These are phyloP conservation scores for Ichthyophthirius multifiliis DNA, from an alignment of 169 alveolate species.

Conservation along the genomic window DNA sequence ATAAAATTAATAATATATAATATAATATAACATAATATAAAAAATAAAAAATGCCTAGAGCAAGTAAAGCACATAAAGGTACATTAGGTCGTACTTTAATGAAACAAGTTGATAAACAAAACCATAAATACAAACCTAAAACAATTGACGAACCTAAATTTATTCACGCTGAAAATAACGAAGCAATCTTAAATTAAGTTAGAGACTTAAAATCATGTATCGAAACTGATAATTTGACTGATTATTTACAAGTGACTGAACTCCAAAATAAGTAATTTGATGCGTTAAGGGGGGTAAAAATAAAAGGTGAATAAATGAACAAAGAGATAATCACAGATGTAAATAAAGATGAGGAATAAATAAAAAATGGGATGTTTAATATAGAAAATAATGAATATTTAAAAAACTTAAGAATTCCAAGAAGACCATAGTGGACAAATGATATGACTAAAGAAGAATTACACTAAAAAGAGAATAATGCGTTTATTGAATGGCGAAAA, in stretches of 20 bases:
- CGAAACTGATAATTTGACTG: slow-evolving; percentile 80
- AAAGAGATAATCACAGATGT: slow-evolving; percentile 49
- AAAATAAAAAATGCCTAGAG: slow-evolving; percentile 6
- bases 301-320: slow-evolving; percentile 8
- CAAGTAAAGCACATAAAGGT: not conserved
- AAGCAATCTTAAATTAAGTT: not conserved
- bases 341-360: slow-evolving; percentile 44
- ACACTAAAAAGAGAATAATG: slow-evolving; percentile 71
- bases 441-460: slow-evolving; percentile 73
- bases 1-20: too few species aligned
- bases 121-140: not conserved
- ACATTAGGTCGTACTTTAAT: not conserved
- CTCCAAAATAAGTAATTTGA: slow-evolving; percentile 74
- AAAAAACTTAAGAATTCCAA: slow-evolving; percentile 73
- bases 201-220: slow-evolving; percentile 54
- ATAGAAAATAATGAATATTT: slow-evolving; percentile 46
- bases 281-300: slow-evolving; percentile 58
- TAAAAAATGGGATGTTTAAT: slow-evolving; percentile 38
- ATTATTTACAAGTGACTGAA: slow-evolving; percentile 69
- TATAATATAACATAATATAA: not conserved
- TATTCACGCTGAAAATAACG: not conserved
- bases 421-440: slow-evolving; percentile 79
- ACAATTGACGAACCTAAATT: not conserved
- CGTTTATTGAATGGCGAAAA: slow-evolving; percentile 88
- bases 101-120: not conserved